Evolutionary conservation across 139 green algal genomes (phyloP).

Genomic region (Chlorella sorokiniana): DNA sequence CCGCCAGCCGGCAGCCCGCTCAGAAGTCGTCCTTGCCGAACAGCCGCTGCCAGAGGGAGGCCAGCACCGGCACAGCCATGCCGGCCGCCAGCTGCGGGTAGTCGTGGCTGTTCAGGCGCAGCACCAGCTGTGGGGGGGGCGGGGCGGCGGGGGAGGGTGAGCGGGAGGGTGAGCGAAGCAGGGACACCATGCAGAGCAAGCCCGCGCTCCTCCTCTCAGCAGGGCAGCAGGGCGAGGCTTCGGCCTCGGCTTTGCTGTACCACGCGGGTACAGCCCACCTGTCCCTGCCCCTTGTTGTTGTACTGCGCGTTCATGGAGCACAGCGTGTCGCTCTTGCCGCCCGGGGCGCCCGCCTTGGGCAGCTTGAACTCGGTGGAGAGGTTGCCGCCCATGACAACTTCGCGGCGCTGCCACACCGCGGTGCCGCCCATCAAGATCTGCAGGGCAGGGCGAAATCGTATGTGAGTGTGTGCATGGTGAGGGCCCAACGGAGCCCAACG

Average conservation of each 20-base stretch:
- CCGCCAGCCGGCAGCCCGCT: no score
- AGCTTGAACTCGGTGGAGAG: slow-evolving; percentile 53
- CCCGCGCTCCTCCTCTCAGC: neutral
- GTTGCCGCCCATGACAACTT: slow-evolving; percentile 71
- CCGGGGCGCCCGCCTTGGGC: slow-evolving; percentile 28
- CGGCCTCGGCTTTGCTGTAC: neutral
- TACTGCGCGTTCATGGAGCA: slow-evolving; percentile 35
- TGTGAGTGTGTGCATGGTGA: neutral
- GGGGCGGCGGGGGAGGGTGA: neutral
- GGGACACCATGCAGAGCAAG: neutral
- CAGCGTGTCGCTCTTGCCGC: slow-evolving; percentile 39
- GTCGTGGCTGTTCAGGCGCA: slow-evolving; percentile 47
- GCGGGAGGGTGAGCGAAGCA: neutral
- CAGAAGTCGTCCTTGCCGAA: slow-evolving; percentile 34
- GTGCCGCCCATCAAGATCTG: slow-evolving; percentile 57
- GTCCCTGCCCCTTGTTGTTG: slow-evolving; percentile 48
- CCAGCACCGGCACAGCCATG: slow-evolving; percentile 44
- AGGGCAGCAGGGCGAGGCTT: neutral
- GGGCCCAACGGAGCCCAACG: no score
- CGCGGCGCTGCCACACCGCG: slow-evolving; percentile 68
- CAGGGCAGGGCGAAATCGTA: neutral
- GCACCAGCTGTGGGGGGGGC: neutral
- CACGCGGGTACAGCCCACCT: no score
- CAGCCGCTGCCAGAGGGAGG: slow-evolving; percentile 31
- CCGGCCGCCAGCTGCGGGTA: slow-evolving; percentile 34